phyloP scores from a whole-genome alignment of 345 rosid species.

The Hirschfeldia incana region DNA sequence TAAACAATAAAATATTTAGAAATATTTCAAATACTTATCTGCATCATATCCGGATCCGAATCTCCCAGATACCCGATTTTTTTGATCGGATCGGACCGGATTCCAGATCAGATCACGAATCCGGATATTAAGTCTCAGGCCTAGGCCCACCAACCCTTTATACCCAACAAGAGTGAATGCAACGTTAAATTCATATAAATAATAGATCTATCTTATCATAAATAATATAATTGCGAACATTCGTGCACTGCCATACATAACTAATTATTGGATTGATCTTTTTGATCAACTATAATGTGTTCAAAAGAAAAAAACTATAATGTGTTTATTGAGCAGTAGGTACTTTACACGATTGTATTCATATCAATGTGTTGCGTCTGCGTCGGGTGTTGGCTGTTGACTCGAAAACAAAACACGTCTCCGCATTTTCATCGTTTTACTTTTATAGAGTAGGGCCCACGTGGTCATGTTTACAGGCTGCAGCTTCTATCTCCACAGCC shows the following conservation, averaged over 20 bases:
- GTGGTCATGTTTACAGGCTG: slow-evolving; percentile 27
- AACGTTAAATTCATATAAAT: not conserved
- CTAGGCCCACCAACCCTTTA: not conserved
- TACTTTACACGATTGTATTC: not conserved
- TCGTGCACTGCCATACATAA: not conserved
- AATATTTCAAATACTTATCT: too few species aligned
- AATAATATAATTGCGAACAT: not conserved
- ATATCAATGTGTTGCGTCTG: slow-evolving; percentile 18
- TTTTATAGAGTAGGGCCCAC: slow-evolving; percentile 14
- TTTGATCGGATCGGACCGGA: too few species aligned
- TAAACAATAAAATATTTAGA: too few species aligned
- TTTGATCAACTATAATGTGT: too few species aligned
- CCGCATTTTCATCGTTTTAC: slow-evolving; percentile 16
- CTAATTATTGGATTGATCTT: too few species aligned
- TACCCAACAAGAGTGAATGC: not conserved
- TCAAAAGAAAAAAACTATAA: too few species aligned
- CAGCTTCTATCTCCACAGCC: slow-evolving; percentile 33
- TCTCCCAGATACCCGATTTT: too few species aligned
- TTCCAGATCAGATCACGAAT: too few species aligned
- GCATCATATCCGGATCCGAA: too few species aligned
- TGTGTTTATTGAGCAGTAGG: not conserved
- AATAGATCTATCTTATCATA: not conserved
- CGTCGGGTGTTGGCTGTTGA: slow-evolving; percentile 30
- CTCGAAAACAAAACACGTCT: slow-evolving; percentile 35
- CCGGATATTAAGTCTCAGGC: too few species aligned